These are phyloP conservation scores for Thielaviopsis cerberus DNA, from an alignment of 2,329 filamentous ascomycete genomes.

Conservation along the genomic window DNA sequence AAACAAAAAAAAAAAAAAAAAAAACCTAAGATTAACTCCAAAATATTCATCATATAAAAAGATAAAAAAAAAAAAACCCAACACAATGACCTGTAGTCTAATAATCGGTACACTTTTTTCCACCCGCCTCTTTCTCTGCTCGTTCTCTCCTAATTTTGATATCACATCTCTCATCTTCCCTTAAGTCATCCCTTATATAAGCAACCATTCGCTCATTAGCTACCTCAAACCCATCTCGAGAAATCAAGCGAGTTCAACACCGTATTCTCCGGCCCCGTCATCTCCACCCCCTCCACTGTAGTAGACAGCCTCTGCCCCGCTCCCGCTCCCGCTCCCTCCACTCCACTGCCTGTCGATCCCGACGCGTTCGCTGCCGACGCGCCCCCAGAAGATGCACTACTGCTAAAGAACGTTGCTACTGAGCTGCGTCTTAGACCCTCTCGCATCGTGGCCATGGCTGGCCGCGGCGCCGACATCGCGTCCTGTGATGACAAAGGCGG, in stretches of 20 bases:
- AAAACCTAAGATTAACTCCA: background rate
- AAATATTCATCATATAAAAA: too few species aligned
- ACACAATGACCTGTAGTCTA: too few species aligned
- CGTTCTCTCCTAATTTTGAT: background rate
- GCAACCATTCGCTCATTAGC: background rate
- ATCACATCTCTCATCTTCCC: background rate
- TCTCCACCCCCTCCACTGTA: conserved; percentile 32
- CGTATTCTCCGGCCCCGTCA: conserved; percentile 30
- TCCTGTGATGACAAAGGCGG: conserved; percentile 8
- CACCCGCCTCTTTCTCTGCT: background rate
- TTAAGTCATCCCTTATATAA: background rate
- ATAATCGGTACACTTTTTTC: background rate
- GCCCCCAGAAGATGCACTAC: background rate
- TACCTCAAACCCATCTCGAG: conserved; percentile 28
- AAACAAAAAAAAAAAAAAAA: background rate
- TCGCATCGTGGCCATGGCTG: conserved; percentile 30
- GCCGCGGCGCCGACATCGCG: conserved; percentile 13
- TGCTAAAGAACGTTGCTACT: conserved; percentile 44
- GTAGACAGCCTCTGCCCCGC: conserved; percentile 38
- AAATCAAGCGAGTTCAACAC: conserved; percentile 30
- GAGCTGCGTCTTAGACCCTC: conserved; percentile 46
- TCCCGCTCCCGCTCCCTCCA: conserved; percentile 38
- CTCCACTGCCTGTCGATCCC: conserved; percentile 13
- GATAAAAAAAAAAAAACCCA: too few species aligned
- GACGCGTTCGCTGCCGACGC: background rate